phyloP scores from a whole-genome alignment of 140 eudicot species.

The Anethum foeniculum region DNA sequence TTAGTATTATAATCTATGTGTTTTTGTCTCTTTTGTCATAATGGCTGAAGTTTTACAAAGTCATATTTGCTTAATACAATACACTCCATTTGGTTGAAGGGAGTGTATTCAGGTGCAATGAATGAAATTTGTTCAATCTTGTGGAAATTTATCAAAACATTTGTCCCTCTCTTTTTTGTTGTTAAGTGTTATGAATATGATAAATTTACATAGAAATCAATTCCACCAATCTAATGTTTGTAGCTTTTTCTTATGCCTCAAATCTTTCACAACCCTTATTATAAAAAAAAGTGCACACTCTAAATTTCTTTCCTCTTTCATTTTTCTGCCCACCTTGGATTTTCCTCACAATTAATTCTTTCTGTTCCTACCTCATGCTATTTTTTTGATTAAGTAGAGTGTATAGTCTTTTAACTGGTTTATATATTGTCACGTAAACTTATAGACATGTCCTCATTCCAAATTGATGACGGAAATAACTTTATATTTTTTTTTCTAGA shows the following conservation, averaged over 20 bases:
- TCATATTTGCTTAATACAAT: not conserved
- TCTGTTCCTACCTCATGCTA: not conserved
- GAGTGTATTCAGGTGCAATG: not conserved
- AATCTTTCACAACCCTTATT: not conserved
- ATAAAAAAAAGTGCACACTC: not conserved
- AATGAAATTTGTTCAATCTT: not conserved
- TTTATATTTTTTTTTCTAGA: not conserved
- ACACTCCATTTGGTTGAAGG: not conserved
- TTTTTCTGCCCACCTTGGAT: not conserved
- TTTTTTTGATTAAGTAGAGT: not conserved
- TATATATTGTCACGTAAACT: not conserved
- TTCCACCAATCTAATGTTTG: not conserved
- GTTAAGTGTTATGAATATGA: not conserved
- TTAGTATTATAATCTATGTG: not conserved
- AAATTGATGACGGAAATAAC: not conserved
- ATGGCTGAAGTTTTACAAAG: not conserved
- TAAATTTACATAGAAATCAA: not conserved
- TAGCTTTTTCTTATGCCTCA: not conserved
- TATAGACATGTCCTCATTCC: not conserved
- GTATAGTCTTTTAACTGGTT: not conserved
- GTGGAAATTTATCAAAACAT: not conserved
- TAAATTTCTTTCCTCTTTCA: not conserved
- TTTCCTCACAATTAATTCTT: not conserved
- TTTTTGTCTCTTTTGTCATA: not conserved
- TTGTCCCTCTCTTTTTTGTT: not conserved